Evolutionary conservation across 768 basidiomycete genomes (phyloP), one percentile per base, ranked within the genome.

Genomic region (Mycena leptocephala): DNA sequence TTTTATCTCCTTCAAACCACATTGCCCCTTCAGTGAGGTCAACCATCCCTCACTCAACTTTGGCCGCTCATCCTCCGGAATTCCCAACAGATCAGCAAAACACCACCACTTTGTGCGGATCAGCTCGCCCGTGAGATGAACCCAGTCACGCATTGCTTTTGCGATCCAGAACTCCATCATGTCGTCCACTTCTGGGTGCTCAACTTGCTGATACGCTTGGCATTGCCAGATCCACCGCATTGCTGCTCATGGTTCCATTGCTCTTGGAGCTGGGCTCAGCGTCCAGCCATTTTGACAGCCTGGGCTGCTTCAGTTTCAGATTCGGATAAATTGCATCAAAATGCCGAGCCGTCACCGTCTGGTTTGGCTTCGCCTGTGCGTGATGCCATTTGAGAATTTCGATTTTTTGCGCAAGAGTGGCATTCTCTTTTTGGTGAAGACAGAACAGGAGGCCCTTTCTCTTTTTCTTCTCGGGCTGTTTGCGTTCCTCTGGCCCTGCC

Each of bases 41-140:
- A 86, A 63, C 85, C 85, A 89, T 6, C 86, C 85, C 35, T 85
- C 70, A 55, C 84, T 87, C 13, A 87, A 70, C 1, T 63, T 80
- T 10, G 87, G 74, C 2, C 77, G 35, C 9, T 87, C 81, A 22
- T 88, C 84, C 1, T 80, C 51, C 0, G 83, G 85, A 48, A 88
- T 73, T 86, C 8, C 3, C 0, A 7, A 9, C 85, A 83, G 28
- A 80, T 39, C 37, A 39, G 37, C 37, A 39, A 39, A 39, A 14
- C 37, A 39, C 14, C 14, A 8, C 37, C 37, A 39, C 37, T 39
- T 39, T 14, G 7, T 7, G 37, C 37, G 37, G 37, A 39, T 39
- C 8, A 39, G 37, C 37, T 39, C 37, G n/a, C 37, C 37, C 7
- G 37, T 39, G 37, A 39, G 8, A 39, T 39, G 37, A 39, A 88